Conservation (phyloP, 2,329 filamentous ascomycete species). For the Aspergillus intermedius region DNA sequence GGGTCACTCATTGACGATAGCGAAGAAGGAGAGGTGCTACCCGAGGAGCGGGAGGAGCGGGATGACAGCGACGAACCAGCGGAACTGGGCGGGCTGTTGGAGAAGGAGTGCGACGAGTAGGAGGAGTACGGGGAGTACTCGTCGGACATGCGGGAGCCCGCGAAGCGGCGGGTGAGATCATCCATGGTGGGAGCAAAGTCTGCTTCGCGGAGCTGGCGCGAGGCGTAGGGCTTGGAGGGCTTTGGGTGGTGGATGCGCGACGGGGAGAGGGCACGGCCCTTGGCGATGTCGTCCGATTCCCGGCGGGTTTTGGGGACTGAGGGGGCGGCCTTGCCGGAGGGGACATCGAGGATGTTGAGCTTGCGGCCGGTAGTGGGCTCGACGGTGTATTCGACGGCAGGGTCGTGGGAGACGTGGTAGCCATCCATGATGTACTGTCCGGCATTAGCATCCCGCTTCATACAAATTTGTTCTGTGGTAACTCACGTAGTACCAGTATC, state of each 20-base stretch:
- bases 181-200: conserved; percentile 75
- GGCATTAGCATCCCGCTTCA: conserved; percentile 7
- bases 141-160: conserved; percentile 61
- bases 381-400: conserved; percentile 76
- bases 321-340: conserved; percentile 47
- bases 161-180: conserved; percentile 71
- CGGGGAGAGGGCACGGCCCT: conserved; percentile 79
- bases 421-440: conserved; percentile 88
- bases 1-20: conserved; percentile 62
- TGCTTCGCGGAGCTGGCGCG: conserved; percentile 75
- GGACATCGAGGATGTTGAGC: conserved; percentile 94
- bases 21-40: conserved; percentile 48
- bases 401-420: conserved; percentile 96
- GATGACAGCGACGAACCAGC: conserved; percentile 44
- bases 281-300: conserved; percentile 63
- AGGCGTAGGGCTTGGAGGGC: conserved; percentile 80
- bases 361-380: conserved; percentile 96
- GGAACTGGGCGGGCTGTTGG: conserved; percentile 68
- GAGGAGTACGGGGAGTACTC: conserved; percentile 50
- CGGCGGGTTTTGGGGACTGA: conserved; percentile 33
- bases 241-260: conserved; percentile 88
- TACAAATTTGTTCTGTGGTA: not conserved
- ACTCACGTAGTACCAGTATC: conserved; percentile 95
- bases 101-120: conserved; percentile 39
- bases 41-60: conserved; percentile 66